A percentile compares a stretch with the other conserved stretches of the same genome.
Conservation (phyloP, 228 moss, liverwort and hornwort species). For the Sphagnum fallax region DNA sequence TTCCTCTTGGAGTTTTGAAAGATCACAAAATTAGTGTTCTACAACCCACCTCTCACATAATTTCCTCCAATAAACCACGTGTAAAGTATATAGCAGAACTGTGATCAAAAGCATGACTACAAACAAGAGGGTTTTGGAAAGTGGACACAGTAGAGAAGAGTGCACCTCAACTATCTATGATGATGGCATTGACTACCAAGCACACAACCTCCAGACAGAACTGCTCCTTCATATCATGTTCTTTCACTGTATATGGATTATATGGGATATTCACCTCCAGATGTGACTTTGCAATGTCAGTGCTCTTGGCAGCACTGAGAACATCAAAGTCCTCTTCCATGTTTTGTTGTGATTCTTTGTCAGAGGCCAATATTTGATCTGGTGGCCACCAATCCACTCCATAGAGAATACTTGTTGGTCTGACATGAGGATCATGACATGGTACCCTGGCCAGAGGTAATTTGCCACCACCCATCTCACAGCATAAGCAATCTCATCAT, state of each 20-base stretch:
- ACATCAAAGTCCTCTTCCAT: constrained; percentile 52
- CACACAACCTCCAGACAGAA: constrained; percentile 61
- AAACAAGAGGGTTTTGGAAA: no score
- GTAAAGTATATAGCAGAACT: no score
- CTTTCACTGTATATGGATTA: constrained; percentile 58
- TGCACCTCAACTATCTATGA: constrained; percentile 47
- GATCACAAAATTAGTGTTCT: no score
- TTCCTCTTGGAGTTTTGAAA: no score
- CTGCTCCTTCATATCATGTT: constrained; percentile 62
- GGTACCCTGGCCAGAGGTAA: constrained; percentile 46
- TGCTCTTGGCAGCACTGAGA: constrained; percentile 41
- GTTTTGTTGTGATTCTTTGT: constrained; percentile 43
- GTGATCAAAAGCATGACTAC: no score
- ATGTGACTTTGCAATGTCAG: constrained; percentile 38
- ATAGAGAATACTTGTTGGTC: constrained; percentile 55
- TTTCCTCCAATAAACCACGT: not conserved
- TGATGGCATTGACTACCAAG: constrained; percentile 48
- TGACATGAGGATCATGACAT: constrained; percentile 55
- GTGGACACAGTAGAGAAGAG: no score
- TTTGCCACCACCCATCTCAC: constrained; percentile 54
- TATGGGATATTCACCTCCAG: constrained; percentile 38
- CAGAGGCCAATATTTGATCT: constrained; percentile 45
- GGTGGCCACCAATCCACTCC: constrained; percentile 63
- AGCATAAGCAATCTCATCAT: constrained; percentile 60
- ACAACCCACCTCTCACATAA: not conserved